Conservation (phyloP, 441 rosid genomes). For the Pelargonium fulgidum region DNA sequence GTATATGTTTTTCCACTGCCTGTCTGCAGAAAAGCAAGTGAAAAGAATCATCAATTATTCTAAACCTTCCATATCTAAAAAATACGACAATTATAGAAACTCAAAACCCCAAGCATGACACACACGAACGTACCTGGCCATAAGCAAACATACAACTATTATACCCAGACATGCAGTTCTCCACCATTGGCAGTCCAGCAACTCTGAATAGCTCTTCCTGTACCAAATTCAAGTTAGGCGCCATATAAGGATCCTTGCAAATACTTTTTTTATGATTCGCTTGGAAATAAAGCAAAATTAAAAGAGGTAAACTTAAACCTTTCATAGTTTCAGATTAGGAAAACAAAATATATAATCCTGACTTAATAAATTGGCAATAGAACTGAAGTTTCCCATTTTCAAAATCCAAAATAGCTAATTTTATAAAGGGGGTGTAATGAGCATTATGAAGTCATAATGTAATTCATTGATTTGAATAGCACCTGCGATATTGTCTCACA, state of each 20-base stretch:
- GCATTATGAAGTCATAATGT: not conserved
- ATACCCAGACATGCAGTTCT: conserved; percentile 96
- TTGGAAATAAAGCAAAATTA: conserved; percentile 2
- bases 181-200: conserved; percentile 93
- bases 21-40: conserved; percentile 51
- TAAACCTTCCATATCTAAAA: not conserved
- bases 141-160: conserved; percentile 98
- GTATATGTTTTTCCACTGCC: conserved; percentile 97
- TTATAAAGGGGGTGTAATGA: not conserved
- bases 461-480: conserved; percentile 14
- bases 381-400: not conserved
- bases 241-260: conserved; percentile 6
- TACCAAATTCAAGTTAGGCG: conserved; percentile 19
- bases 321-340: not conserved
- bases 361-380: not conserved
- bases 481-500: conserved; percentile 97
- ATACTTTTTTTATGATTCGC: not conserved
- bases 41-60: conserved; percentile 9
- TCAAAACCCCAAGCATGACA: not conserved
- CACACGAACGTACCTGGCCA: conserved; percentile 59
- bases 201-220: conserved; percentile 87
- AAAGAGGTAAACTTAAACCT: not conserved
- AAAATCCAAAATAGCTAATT: not conserved
- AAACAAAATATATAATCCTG: too few species aligned
- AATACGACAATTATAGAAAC: not conserved